These are phyloP conservation scores for Pseudonitzschia pungens DNA, from an alignment of 108 stramenopile species.

Conservation along the genomic window DNA sequence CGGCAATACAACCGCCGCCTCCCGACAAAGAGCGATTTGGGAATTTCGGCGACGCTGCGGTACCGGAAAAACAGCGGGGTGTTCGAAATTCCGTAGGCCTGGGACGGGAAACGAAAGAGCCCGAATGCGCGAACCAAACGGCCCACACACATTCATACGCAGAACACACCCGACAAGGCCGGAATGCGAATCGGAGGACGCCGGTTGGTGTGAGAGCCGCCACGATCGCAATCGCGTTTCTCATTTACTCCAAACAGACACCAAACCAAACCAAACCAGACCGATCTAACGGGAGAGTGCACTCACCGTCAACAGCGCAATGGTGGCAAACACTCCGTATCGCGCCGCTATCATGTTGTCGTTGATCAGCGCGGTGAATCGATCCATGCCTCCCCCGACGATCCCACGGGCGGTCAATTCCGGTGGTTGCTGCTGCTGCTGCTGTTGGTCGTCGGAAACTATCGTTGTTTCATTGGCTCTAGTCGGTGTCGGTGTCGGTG, in stretches of 20 bases:
- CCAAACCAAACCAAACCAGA: no score
- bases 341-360: constrained; percentile 67
- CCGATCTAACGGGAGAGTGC: no score
- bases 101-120: not conserved
- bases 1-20: constrained; percentile 67
- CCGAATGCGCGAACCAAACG: no score
- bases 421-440: not conserved
- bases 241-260: no score
- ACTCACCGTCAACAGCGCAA: constrained; percentile 50
- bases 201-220: no score
- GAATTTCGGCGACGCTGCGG: constrained; percentile 64
- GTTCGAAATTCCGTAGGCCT: constrained; percentile 66
- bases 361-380: constrained; percentile 59
- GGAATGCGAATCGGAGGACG: no score
- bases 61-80: constrained; percentile 88
- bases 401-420: constrained; percentile 13
- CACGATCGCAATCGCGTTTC: no score
- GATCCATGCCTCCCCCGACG: constrained; percentile 36
- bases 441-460: no score
- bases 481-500: not conserved
- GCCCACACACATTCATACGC: not conserved
- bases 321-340: constrained; percentile 51
- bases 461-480: not conserved
- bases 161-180: no score
- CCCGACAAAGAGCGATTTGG: constrained; percentile 45